A percentile compares a stretch with the other conserved stretches of the same genome.
phyloP scores from a whole-genome alignment of 257 asterid species.

The Solanum ossicruentum region DNA sequence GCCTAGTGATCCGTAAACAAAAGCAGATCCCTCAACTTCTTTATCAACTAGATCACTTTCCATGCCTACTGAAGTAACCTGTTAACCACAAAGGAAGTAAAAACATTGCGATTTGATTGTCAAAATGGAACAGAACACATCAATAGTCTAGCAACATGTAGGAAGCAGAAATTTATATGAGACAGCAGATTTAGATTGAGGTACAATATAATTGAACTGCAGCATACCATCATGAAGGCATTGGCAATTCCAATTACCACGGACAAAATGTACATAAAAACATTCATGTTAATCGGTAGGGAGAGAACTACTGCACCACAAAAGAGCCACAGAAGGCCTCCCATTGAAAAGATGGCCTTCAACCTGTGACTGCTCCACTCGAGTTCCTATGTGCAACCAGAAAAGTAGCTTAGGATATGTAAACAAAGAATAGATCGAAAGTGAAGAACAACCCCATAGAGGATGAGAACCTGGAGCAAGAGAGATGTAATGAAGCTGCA shows the following conservation, averaged over 20 bases:
- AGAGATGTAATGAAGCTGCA: conserved; percentile 75
- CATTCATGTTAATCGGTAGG: conserved; percentile 47
- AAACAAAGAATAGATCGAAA: background rate
- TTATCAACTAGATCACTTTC: conserved; percentile 73
- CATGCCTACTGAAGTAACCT: conserved; percentile 85
- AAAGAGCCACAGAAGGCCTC: conserved; percentile 74
- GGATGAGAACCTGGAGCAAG: conserved; percentile 72
- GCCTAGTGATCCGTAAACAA: conserved; percentile 82
- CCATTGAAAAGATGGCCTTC: conserved; percentile 43
- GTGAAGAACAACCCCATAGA: conserved; percentile 28
- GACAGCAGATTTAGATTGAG: background rate
- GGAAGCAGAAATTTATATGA: too few species aligned
- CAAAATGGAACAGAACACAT: background rate
- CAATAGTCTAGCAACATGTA: too few species aligned
- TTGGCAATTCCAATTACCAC: conserved; percentile 61
- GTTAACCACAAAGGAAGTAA: background rate
- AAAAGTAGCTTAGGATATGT: background rate
- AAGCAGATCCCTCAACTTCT: conserved; percentile 78
- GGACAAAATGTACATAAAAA: conserved; percentile 44
- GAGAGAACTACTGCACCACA: conserved; percentile 52
- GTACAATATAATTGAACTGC: background rate
- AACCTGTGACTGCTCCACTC: conserved; percentile 47
- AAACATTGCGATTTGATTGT: background rate
- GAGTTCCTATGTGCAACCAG: background rate
- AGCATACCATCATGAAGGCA: conserved; percentile 41